Conservation (phyloP, 306 rosid species). For the Alnus rubra region DNA sequence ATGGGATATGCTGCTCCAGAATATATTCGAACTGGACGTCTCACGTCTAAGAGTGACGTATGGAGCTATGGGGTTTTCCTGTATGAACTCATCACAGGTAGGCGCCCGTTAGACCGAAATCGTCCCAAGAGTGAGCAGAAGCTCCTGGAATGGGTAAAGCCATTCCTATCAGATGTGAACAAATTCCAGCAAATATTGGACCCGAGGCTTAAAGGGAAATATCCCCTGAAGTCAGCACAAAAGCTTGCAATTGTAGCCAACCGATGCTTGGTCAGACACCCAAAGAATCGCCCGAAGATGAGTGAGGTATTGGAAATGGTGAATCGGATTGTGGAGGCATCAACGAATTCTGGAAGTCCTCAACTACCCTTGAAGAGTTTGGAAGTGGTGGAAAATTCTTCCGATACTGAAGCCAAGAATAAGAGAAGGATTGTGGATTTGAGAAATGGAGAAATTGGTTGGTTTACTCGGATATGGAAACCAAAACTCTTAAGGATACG, state of each 20-base stretch:
- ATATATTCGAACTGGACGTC: slow-evolving; percentile 86
- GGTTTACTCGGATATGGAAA: slow-evolving; percentile 56
- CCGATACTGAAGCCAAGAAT: slow-evolving; percentile 36
- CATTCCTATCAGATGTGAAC: slow-evolving; percentile 70
- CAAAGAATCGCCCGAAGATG: slow-evolving; percentile 94
- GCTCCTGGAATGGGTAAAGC: slow-evolving; percentile 93
- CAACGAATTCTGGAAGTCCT: slow-evolving; percentile 36
- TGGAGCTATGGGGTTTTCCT: slow-evolving; percentile 98
- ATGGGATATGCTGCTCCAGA: slow-evolving; percentile 99
- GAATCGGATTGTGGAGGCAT: slow-evolving; percentile 47
- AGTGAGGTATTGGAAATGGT: slow-evolving; percentile 87
- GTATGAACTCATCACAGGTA: slow-evolving; percentile 91
- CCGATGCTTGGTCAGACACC: slow-evolving; percentile 74
- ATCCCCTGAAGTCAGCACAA: slow-evolving; percentile 62
- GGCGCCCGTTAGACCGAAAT: slow-evolving; percentile 82
- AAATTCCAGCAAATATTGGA: slow-evolving; percentile 80
- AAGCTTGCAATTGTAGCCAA: slow-evolving; percentile 75
- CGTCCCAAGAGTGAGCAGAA: slow-evolving; percentile 95
- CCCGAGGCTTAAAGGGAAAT: slow-evolving; percentile 84
- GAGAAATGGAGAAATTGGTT: slow-evolving; percentile 48
- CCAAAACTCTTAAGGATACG: slow-evolving; percentile 64
- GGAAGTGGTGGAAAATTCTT: slow-evolving; percentile 41
- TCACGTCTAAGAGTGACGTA: slow-evolving; percentile 81
- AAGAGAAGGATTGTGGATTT: slow-evolving; percentile 43
- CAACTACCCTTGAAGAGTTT: slow-evolving; percentile 47